Conservation (phyloP, 768 basidiomycete species). For the Suillus cothurnatus region DNA sequence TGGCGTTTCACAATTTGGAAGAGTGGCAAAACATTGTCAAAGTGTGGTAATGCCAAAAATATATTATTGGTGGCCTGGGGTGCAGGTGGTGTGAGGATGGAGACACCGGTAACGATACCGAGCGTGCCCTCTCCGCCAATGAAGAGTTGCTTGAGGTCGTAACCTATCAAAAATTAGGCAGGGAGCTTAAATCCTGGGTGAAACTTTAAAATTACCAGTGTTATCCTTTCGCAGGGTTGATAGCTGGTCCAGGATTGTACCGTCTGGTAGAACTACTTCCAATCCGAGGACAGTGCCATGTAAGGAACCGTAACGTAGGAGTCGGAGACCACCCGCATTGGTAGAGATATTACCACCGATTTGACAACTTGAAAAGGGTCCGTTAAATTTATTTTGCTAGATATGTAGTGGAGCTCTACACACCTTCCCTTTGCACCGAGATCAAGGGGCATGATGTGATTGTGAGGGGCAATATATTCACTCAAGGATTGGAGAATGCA, state of each 20-base stretch:
- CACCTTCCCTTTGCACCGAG: constrained; percentile 95
- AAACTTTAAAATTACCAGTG: constrained; percentile 61
- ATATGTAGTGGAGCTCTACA: constrained; percentile 11
- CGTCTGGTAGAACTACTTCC: constrained; percentile 94
- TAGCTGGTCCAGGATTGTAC: constrained; percentile 85
- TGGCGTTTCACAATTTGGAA: constrained; percentile 80
- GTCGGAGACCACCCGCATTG: constrained; percentile 95
- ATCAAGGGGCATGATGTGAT: constrained; percentile 97
- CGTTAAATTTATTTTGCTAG: constrained; percentile 8
- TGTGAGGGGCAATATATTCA: constrained; percentile 80
- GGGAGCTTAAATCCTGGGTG: not conserved
- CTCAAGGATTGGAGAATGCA: constrained; percentile 89
- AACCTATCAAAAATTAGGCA: constrained; percentile 54
- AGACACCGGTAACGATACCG: constrained; percentile 92
- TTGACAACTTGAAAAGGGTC: constrained; percentile 68
- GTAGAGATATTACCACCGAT: constrained; percentile 98
- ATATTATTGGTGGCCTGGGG: constrained; percentile 88
- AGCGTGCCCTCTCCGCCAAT: constrained; percentile 98
- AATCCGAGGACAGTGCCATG: constrained; percentile 95
- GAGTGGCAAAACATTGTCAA: constrained; percentile 83
- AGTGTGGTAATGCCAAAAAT: constrained; percentile 85
- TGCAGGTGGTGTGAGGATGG: constrained; percentile 86
- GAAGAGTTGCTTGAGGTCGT: constrained; percentile 97
- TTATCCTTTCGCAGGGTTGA: constrained; percentile 96
- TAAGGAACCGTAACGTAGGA: constrained; percentile 92